Conservation (phyloP, 1,284 basidiomycete species). For the Ustilago curta region DNA sequence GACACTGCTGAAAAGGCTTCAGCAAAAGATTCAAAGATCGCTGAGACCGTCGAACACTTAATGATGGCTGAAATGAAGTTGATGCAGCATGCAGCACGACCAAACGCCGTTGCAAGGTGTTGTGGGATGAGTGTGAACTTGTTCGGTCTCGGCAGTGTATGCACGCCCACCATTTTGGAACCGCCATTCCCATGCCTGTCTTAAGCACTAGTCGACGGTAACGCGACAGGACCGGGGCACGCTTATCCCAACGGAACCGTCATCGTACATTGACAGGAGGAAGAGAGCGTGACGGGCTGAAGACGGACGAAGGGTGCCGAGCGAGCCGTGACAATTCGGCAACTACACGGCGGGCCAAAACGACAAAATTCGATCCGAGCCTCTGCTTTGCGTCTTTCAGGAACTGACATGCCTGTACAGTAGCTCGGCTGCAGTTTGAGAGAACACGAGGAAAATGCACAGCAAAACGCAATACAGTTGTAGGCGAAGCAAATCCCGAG, state of each 20-base stretch:
- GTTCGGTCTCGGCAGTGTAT: no score
- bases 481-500: constrained; percentile 10
- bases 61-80: no score
- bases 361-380: background rate
- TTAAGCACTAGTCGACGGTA: no score
- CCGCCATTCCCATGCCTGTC: no score
- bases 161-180: no score
- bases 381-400: background rate
- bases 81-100: no score
- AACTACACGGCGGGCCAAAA: background rate
- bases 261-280: background rate
- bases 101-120: no score
- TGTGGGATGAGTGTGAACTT: no score
- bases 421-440: background rate
- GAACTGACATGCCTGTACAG: background rate
- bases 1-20: no score
- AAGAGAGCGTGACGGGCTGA: background rate
- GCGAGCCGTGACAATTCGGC: background rate
- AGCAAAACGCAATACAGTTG: background rate
- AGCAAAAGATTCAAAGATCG: background rate
- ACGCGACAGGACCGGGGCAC: background rate
- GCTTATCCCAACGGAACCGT: no score
- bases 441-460: background rate
- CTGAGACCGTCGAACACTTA: no score
- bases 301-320: background rate